Evolutionary conservation across 371 early-diverging fungal species (phyloP).

Genomic region (Blastocladiella emersonii): DNA sequence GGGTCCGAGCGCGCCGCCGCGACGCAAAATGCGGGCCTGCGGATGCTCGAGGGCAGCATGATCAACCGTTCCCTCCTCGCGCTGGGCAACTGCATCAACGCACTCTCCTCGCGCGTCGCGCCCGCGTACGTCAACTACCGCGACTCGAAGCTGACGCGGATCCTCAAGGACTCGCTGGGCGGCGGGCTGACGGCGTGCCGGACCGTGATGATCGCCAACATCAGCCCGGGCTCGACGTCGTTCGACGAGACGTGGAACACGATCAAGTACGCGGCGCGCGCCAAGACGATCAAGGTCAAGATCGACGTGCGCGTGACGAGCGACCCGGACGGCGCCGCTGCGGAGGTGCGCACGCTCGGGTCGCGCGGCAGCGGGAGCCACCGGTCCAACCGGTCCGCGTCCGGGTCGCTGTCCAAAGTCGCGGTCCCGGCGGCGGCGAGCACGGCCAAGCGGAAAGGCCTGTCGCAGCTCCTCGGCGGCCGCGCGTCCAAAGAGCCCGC

Average conservation of each 20-base stretch:
- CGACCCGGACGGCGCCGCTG: no score
- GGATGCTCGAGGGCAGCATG: slow-evolving; percentile 41
- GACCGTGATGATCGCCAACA: slow-evolving; percentile 55
- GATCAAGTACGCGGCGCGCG: not conserved
- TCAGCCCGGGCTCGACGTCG: slow-evolving; percentile 29
- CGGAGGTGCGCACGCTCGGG: not conserved
- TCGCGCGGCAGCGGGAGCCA: not conserved
- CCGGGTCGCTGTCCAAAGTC: no score
- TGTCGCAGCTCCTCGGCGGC: no score
- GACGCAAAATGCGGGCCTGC: slow-evolving; percentile 36
- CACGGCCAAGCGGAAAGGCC: no score
- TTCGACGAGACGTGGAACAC: not conserved
- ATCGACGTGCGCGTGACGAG: not conserved
- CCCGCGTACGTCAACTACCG: slow-evolving; percentile 38
- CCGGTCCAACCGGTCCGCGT: not conserved
- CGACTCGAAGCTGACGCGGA: slow-evolving; percentile 49
- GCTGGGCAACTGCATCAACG: slow-evolving; percentile 39
- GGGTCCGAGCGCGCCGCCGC: slow-evolving; percentile 45
- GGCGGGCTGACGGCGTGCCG: slow-evolving; percentile 34
- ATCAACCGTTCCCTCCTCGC: slow-evolving; percentile 43
- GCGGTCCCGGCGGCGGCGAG: no score
- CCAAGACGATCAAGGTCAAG: not conserved
- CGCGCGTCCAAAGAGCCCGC: no score
- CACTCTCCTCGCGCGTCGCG: slow-evolving; percentile 18
- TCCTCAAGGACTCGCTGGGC: slow-evolving; percentile 58